Conservation (phyloP, 2,329 filamentous ascomycete genomes). For the Epichloe scottii region DNA sequence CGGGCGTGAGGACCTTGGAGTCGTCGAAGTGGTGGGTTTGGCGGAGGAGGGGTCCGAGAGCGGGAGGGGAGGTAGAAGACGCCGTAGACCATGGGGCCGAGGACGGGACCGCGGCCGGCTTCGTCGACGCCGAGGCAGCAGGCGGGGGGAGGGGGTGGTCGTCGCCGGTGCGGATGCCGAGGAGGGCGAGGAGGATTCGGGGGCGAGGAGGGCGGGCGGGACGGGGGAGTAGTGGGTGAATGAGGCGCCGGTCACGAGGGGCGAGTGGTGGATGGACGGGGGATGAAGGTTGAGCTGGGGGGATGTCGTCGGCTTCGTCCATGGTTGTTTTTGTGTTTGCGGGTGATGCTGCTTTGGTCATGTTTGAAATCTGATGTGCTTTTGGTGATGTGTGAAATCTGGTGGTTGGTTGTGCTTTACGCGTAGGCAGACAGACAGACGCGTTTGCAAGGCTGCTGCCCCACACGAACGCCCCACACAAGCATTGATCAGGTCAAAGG, state of each 20-base stretch:
- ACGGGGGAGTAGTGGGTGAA: slow-evolving; percentile 62
- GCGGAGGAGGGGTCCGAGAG: slow-evolving; percentile 60
- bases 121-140: slow-evolving; percentile 87
- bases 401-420: background rate
- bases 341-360: background rate
- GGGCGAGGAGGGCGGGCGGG: slow-evolving; percentile 43
- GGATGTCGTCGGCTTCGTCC: slow-evolving; percentile 2
- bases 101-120: slow-evolving; percentile 84
- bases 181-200: slow-evolving; percentile 19
- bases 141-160: slow-evolving; percentile 14
- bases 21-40: slow-evolving; percentile 81
- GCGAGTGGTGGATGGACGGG: slow-evolving; percentile 49
- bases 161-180: slow-evolving; percentile 14
- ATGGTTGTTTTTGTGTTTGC: slow-evolving; percentile 1
- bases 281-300: slow-evolving; percentile 36
- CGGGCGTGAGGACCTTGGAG: slow-evolving; percentile 77
- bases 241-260: slow-evolving; percentile 51
- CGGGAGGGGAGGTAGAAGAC: slow-evolving; percentile 60
- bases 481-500: background rate
- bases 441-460: slow-evolving; percentile 5
- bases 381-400: no score
- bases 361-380: background rate
- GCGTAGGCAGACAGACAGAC: slow-evolving; percentile 4
- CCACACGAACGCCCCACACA: background rate
- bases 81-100: slow-evolving; percentile 67